Evolutionary conservation across 768 basidiomycete species (phyloP).

Genomic region (Collybia mongolica): DNA sequence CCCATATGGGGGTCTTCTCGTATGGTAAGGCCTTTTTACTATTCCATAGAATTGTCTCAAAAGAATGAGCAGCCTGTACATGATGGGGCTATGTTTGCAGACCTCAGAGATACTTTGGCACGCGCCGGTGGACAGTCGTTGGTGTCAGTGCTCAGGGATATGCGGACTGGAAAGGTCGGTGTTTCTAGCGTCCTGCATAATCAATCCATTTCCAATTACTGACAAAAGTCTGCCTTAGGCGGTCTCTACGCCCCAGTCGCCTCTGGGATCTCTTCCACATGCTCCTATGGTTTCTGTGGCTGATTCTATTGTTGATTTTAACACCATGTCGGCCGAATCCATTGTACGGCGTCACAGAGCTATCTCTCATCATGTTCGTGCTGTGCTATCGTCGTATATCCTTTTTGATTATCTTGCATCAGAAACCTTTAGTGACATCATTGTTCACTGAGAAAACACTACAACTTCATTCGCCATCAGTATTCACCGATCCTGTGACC

Average conservation of each 20-base stretch:
- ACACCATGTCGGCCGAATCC: conserved; percentile 49
- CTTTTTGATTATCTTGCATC: not conserved
- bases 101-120: conserved; percentile 60
- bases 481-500: conserved; percentile 9
- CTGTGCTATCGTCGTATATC: not conserved
- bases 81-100: conserved; percentile 46
- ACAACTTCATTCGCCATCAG: conserved; percentile 37
- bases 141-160: conserved; percentile 65
- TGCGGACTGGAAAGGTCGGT: conserved; percentile 55
- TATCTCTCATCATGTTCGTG: conserved; percentile 64
- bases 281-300: conserved; percentile 60
- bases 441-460: conserved; percentile 31
- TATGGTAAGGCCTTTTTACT: conserved; percentile 44
- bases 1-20: conserved; percentile 56
- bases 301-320: conserved; percentile 58
- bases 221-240: conserved; percentile 34
- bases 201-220: not conserved
- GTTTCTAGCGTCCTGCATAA: not conserved
- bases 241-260: conserved; percentile 44
- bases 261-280: conserved; percentile 31
- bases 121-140: conserved; percentile 66
- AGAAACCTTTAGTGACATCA: conserved; percentile 34
- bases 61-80: conserved; percentile 46
- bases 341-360: conserved; percentile 60
- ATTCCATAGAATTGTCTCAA: not conserved